Base-by-base conservation (phyloP, 225 moss, liverwort and hornwort genomes). In the Straminergon stramineum region DNA sequence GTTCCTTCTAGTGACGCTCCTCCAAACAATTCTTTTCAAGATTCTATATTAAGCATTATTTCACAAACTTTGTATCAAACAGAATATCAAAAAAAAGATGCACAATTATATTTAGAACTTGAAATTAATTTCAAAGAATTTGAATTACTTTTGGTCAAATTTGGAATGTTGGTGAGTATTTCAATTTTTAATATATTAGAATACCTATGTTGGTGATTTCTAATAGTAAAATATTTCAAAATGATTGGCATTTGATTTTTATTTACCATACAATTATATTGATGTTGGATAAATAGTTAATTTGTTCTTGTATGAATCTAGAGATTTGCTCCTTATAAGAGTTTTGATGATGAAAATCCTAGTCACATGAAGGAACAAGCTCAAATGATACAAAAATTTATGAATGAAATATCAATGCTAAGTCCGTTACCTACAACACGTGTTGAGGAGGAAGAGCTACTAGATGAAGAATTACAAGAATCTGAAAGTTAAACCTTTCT, bases 51-150 rank as follows among this genome's bases (percentile, higher is more conserved):
- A 56, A 87, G 6, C 3, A 5, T 87, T 55, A 35, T 93, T 15
- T 91, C 79, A 69, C 27, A 90, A 84, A 84, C 88, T 48, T 89
- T 93, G 9, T 91, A 93, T 84, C 88, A 88, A 84, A 75, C 11
- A 35, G 1, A 75, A 66, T 88, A 88, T 73, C 39, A 28, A 15
- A 45, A 18, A 15, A 41, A 55, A 5, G 37, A 93, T 52, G 31
- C 28, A 39, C 43, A 77, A 7, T 34, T 71, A 21, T 90, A 90
- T 58, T 68, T 91, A 24, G 52, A 68, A 15, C 26, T 89, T 74
- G 91, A 91, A 84, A 86, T 93, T 17, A 91, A 93, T 34, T 93
- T 93, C 19, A 91, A 93, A 75, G 91, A 93, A 6, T 91, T 91
- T 82, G 88, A 93, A 71, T 53, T 93, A 60, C 51, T 91, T 69